A percentile compares a stretch with the other conserved stretches of the same genome.
Conservation (phyloP, 176 grass and related monocot genomes). For the Urochloa ruziziensis region DNA sequence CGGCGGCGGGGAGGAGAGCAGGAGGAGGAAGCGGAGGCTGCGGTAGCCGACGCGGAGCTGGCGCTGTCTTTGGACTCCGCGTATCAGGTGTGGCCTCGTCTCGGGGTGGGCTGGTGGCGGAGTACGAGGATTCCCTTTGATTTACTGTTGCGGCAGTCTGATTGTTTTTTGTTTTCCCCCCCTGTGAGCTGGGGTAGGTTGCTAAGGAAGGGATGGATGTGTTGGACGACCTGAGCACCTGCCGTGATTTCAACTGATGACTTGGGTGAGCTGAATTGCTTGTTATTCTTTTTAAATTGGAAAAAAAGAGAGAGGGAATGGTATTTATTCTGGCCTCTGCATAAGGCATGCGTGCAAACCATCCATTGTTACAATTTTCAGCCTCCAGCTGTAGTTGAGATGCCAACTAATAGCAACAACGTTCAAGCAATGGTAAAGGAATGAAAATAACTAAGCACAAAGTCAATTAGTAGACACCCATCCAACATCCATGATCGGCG, state of each 20-base stretch:
- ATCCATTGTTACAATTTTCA: not conserved
- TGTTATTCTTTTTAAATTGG: not conserved
- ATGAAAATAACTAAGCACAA: not conserved
- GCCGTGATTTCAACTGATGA: not conserved
- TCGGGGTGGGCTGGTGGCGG: not conserved
- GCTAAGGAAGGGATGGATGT: constrained; percentile 29
- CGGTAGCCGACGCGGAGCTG: constrained; percentile 24
- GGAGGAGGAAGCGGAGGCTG: not conserved
- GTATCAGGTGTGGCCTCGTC: constrained; percentile 41
- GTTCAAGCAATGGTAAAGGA: not conserved
- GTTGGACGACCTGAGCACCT: constrained; percentile 24
- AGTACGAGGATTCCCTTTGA: not conserved
- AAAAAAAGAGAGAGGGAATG: not conserved
- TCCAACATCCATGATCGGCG: not conserved
- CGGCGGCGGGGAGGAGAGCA: not conserved
- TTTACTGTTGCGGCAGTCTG: not conserved
- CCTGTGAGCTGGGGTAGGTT: constrained; percentile 17
- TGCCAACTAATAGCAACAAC: not conserved
- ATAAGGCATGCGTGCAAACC: not conserved
- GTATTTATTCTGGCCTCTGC: not conserved
- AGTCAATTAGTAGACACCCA: not conserved
- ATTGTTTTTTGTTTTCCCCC: constrained; percentile 16
- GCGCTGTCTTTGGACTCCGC: constrained; percentile 18
- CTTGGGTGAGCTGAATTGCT: constrained; percentile 45
- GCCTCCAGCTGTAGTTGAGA: not conserved